Evolutionary conservation across 176 grass and related monocot species (phyloP), one percentile per base, ranked within the genome.

Genomic region (Musa troglodytarum): DNA sequence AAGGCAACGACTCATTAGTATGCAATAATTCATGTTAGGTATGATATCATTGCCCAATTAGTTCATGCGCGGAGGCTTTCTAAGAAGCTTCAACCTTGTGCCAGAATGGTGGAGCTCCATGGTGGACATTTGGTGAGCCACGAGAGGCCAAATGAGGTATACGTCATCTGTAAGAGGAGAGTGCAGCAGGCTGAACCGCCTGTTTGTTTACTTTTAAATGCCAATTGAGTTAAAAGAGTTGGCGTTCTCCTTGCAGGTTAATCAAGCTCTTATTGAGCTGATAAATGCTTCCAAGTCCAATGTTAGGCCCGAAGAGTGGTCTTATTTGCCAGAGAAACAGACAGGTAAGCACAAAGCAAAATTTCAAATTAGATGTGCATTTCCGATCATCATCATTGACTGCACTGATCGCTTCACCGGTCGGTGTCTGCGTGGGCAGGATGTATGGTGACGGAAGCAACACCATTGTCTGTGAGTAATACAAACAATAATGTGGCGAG

Each of bases 1-100:
- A 50, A 1, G 8, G 22, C 43, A 26, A 58, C 24, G 65, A 11
- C 21, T 72, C 52, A 53, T 64, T 64, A 17, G 19, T 21, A 16
- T 66, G 20, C 2, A 65, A 52, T 53, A 29, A 55, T 76, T 66
- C 65, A 66, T 34, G 29, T 5, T 34, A 95, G 88, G 69, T 15
- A 95, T 84, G 91, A 95, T 74, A 66, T 95, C 49, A 83, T 95
- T 86, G 91, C 88, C 74, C 85, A 77, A 81, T 49, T 95, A 63
- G 49, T 79, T 80, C 83, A 88, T 78, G 91, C 91, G 51, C 86
- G 63, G 50, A 95, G 54, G 54, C 80, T 95, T 57, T 85, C 81
- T 15, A 79, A 86, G 70, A 95, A 88, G 69, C 85, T 95, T 15
- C 84, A 84, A 55, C 92, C 85, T 74, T 75, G 80, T 54, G 87